Evolutionary conservation across 2,329 filamentous ascomycete genomes (phyloP), one percentile per base, ranked within the genome.

Genomic region (Madurella mycetomatis): DNA sequence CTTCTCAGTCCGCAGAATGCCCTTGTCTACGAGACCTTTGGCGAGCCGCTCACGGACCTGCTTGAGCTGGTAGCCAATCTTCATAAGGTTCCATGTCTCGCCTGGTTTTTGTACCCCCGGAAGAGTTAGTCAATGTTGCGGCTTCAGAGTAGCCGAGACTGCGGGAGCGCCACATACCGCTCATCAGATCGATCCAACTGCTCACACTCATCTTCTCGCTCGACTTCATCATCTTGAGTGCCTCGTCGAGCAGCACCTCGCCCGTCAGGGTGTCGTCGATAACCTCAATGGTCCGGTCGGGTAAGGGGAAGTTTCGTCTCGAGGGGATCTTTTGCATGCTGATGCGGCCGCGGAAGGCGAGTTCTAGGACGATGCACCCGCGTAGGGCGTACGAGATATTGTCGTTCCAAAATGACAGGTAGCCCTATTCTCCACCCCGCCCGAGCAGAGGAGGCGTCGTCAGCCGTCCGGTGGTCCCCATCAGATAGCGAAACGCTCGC

Each of bases 171-270:
- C 25, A 17, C 41, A 46, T 83, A 96, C 92, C 94, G 72, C 92
- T 96, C 91, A 99, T 92, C 64, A 99, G 78, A 72, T 99, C 94
- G 72, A 99, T 97, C 94, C 94, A 99, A 44, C 90, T 90, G 78
- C 90, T 94, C 63, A 99, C 94, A 73, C 94, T 97, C 94, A 99
- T 97, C 82, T 96, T 96, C 79, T 99, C 94, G 73, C 91, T 96
- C 65, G 89, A 86, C 81, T 99, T 99, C 92, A 99, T 99, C 92
- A 99, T 95, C 80, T 99, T 99, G 68, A 99, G 78, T 56, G 94
- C 90, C 78, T 99, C 94, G 74, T 99, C 94, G 67, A 99, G 82
- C 66, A 99, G 81, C 61, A 97, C 94, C 76, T 99, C 94, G 64
- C 94, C 94, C 5, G 94, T 99, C 69, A 96, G 80, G 56, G 91